These are phyloP conservation scores for Miamiensis avidus DNA, from an alignment of 169 alveolate genomes.

Conservation along the genomic window DNA sequence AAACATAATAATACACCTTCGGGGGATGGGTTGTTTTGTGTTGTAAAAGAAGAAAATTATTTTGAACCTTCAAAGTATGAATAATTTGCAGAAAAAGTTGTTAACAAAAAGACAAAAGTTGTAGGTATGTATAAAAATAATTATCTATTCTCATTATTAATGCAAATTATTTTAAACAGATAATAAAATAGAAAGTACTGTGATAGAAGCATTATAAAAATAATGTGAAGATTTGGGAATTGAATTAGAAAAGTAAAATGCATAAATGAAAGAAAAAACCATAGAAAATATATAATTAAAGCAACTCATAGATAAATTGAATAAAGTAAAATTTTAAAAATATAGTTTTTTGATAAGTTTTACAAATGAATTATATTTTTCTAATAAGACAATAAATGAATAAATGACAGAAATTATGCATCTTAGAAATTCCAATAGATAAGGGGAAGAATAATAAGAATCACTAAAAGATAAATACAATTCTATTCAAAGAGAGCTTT, in stretches of 20 bases:
- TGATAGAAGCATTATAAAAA: slow-evolving; percentile 23
- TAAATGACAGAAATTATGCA: slow-evolving; percentile 36
- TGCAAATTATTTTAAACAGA: background rate
- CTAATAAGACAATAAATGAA: slow-evolving; percentile 8
- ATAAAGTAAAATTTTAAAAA: slow-evolving; percentile 13
- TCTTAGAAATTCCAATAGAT: slow-evolving; percentile 27
- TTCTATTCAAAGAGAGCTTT: slow-evolving; percentile 25
- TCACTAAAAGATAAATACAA: slow-evolving; percentile 33
- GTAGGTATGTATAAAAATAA: background rate
- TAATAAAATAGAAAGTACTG: slow-evolving; percentile 33
- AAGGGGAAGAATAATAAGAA: slow-evolving; percentile 21
- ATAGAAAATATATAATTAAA: slow-evolving; percentile 29
- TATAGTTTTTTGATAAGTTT: background rate
- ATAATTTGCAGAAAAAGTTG: slow-evolving; percentile 7
- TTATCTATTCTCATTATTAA: background rate
- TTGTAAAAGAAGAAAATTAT: slow-evolving; percentile 3
- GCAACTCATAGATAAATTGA: slow-evolving; percentile 29
- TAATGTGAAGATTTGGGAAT: slow-evolving; percentile 39
- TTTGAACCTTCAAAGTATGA: background rate
- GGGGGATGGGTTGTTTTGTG: slow-evolving; percentile 21
- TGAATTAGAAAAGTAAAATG: slow-evolving; percentile 27
- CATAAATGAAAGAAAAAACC: slow-evolving; percentile 16
- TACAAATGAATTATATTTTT: background rate
- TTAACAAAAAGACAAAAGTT: slow-evolving; percentile 7
- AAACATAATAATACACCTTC: background rate